Evolutionary conservation across 164 flowering plant genomes (phyloP), one percentile per base, ranked within the genome.

Genomic region (Taxillus chinensis): DNA sequence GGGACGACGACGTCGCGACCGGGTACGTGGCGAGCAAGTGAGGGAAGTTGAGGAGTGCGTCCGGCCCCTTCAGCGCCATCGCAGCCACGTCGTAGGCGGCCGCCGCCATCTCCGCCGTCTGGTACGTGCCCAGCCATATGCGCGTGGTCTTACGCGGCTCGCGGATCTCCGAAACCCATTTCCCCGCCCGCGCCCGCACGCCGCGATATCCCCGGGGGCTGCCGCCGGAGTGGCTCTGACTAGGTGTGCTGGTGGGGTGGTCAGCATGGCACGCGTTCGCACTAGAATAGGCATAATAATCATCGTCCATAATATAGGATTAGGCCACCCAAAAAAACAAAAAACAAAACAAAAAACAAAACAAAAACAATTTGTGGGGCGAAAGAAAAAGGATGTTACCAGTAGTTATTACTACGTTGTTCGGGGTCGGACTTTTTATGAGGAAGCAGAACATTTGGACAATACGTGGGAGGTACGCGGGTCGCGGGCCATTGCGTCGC

Each of bases 91-190:
- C 97, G 50, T 88, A 83, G 13, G 97, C 97, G 0, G 85, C 80
- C 0, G 96, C 97, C 0, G 97, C 97, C 97, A 88, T 91, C 52
- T 91, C 96, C 0, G 93, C 77, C 0, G 83, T 83, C 2, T 86
- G 80, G 60, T 74, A 88, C 2, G 97, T 88, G 0, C 97, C 97
- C 3, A 90, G 90, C 97, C 97, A 90, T 45, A 90, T 88, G 1
- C 97, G 81, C 1, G 75, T 82, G 0, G 80, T 73, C 62, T 86
- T 88, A 17, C 84, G 75, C 2, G 97, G 97, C 78, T 88, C 91
- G 3, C 97, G 83, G 7, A 90, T 86, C 59, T 90, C 97, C 4
- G 93, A 83, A 59, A 88, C 93, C 97, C 97, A 90, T 73, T 88
- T 90, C 3, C 89, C 87, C 37, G 86, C 74, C 66, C 97, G 70